Percentiles rank a stretch among this genome's conserved stretches.
These are phyloP conservation scores for Clarireedia monteithiana DNA, from an alignment of 2,329 filamentous ascomycete genomes.

Conservation along the genomic window DNA sequence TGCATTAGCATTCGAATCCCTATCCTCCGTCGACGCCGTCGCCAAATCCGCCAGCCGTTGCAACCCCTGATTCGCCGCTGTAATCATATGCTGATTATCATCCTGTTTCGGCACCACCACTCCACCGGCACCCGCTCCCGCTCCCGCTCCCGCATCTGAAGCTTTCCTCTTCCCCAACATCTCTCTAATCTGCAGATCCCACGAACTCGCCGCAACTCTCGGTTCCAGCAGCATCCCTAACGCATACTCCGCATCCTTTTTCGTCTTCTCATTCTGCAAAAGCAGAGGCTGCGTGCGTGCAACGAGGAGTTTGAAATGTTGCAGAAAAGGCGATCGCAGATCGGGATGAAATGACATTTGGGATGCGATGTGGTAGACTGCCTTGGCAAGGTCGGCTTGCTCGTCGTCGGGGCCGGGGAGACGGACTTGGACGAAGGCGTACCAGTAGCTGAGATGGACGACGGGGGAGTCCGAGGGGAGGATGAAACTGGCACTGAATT, in stretches of 20 bases:
- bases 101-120: not conserved
- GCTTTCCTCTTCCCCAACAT: constrained; percentile 20
- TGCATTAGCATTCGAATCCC: not conserved
- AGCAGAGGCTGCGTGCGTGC: constrained; percentile 55
- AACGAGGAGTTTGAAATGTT: constrained; percentile 56
- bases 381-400: constrained; percentile 50
- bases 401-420: constrained; percentile 41
- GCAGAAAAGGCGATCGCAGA: constrained; percentile 54
- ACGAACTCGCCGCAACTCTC: constrained; percentile 41
- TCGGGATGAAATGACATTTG: constrained; percentile 48
- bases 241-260: constrained; percentile 47
- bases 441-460: constrained; percentile 62
- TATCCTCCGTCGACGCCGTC: constrained; percentile 17
- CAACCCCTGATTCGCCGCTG: constrained; percentile 31
- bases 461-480: constrained; percentile 42
- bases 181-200: constrained; percentile 49
- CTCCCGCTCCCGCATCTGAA: not conserved
- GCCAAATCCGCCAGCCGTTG: constrained; percentile 51
- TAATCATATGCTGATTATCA: constrained; percentile 18
- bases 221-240: constrained; percentile 50
- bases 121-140: not conserved
- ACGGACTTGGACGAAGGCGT: constrained; percentile 55
- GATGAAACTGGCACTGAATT: constrained; percentile 50
- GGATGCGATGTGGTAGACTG: constrained; percentile 50
- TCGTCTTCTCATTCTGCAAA: constrained; percentile 44